Percentiles rank a stretch among this genome's conserved stretches.
Evolutionary conservation across 306 rosid species (phyloP).

Genomic region (Dalbergia oliveri): DNA sequence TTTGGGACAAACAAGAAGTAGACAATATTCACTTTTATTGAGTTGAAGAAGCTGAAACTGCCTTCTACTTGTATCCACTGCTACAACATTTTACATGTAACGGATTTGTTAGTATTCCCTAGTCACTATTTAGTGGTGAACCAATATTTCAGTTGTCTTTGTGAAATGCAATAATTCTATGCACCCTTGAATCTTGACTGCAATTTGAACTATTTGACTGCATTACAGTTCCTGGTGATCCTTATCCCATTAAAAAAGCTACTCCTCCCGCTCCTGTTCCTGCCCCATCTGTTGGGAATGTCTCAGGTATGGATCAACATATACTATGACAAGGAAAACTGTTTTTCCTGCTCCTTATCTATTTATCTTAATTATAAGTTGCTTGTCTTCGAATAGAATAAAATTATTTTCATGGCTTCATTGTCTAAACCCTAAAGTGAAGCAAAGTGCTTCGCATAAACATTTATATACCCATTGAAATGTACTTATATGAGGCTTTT

Average conservation of each 20-base stretch:
- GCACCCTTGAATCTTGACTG: conserved; percentile 5
- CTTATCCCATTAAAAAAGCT: conserved; percentile 70
- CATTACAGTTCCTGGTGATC: conserved; percentile 91
- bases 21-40: conserved; percentile 6
- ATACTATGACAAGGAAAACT: conserved; percentile 12
- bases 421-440: not conserved
- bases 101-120: conserved; percentile 25
- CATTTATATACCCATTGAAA: not conserved
- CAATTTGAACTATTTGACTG: conserved; percentile 25
- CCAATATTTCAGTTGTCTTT: not conserved
- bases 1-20: conserved; percentile 6
- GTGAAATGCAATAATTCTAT: conserved; percentile 12
- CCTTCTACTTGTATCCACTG: not conserved
- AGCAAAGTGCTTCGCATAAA: conserved; percentile 6
- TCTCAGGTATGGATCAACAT: conserved; percentile 63
- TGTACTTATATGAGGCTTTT: not conserved
- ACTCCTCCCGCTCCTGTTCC: conserved; percentile 70
- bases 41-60: conserved; percentile 7
- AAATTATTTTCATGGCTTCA: not conserved
- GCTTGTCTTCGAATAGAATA: not conserved
- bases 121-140: not conserved
- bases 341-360: not conserved
- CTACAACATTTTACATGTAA: not conserved
- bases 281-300: conserved; percentile 54
- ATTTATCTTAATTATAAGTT: not conserved